Base-by-base conservation (phyloP, 2,329 filamentous ascomycete genomes). In the Leptographium flavum region DNA sequence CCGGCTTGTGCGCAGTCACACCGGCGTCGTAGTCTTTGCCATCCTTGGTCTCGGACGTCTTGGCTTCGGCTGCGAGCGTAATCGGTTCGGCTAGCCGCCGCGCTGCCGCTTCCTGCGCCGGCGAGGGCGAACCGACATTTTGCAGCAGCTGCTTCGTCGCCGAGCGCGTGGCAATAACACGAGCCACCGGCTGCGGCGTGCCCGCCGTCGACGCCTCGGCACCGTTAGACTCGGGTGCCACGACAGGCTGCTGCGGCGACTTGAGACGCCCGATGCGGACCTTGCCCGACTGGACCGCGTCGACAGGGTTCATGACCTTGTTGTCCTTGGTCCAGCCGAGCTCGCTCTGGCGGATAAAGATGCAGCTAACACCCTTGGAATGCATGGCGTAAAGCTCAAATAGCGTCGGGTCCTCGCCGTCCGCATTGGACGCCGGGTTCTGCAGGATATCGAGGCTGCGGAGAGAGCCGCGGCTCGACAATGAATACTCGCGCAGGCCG, bases 351-450 rank as follows among this genome's bases (percentile, higher is more conserved):
- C 83, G 90, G 60, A 98, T 79, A 51, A 79, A 80, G 44, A 96
- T 61, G 55, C 85, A 90, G 17, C 88, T 88, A n/a, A 96, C 87
- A 49, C 92, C 92, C 65, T 87, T 93, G 11, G 92, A 95, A 62
- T 98, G 90, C 82, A 95, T 94, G 28, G 87, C 83, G 60, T 98
- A 98, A 10, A 98, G 72, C 66, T 98, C 92, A 57, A 98, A 96
- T 14, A 95, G 66, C 0, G 81, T 79, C 15, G 77, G 76, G 51
- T 92, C 83, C 21, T 82, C 79, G 22, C 69, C 69, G 33, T 76
- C 74, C 48, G 77, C 70, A 7, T 71, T 65, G 50, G 77, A 74
- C 45, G 81, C 75, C 30, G 83, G 79, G 54, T 73, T 80, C 56
- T 81, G 78, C 23, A 96, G 73, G 57, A 98, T 86, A 56, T 94